phyloP scores from a whole-genome alignment of 306 rosid genomes.

The Myrica gale region DNA sequence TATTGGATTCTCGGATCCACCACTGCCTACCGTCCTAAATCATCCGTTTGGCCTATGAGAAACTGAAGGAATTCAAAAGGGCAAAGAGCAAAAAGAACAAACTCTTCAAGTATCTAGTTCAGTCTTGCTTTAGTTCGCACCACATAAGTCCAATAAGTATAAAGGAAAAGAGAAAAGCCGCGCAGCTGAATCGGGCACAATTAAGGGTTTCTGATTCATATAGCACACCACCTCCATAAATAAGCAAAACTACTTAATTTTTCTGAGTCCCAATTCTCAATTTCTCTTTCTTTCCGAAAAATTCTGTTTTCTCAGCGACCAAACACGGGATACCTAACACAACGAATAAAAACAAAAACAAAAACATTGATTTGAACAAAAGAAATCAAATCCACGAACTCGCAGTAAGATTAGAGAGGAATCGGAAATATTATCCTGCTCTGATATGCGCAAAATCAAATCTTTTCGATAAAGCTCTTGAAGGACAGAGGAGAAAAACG shows the following conservation, averaged over 20 bases:
- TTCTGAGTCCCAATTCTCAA: background rate
- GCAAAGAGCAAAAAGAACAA: too few relatives aligned
- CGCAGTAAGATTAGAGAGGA: slow-evolving; percentile 26
- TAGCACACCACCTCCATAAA: background rate
- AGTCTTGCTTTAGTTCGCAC: background rate
- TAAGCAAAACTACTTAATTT: too few relatives aligned
- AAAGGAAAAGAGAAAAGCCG: background rate
- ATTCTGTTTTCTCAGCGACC: background rate
- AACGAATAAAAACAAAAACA: background rate
- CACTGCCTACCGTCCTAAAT: too few relatives aligned
- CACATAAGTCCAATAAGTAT: background rate
- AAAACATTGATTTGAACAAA: background rate
- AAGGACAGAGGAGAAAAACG: background rate
- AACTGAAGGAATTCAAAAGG: too few relatives aligned
- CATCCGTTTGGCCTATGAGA: too few relatives aligned
- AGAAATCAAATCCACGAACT: slow-evolving; percentile 21
- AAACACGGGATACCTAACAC: slow-evolving; percentile 6
- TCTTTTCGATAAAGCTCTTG: background rate
- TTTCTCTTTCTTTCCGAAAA: background rate
- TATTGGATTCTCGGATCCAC: too few relatives aligned
- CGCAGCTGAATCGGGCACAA: background rate
- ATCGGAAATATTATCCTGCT: background rate
- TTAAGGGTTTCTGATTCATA: background rate
- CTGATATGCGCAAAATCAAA: background rate
- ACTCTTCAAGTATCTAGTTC: too few relatives aligned